Conservation (phyloP, 1,284 basidiomycete species). For the Apiotrichum montevideense region DNA sequence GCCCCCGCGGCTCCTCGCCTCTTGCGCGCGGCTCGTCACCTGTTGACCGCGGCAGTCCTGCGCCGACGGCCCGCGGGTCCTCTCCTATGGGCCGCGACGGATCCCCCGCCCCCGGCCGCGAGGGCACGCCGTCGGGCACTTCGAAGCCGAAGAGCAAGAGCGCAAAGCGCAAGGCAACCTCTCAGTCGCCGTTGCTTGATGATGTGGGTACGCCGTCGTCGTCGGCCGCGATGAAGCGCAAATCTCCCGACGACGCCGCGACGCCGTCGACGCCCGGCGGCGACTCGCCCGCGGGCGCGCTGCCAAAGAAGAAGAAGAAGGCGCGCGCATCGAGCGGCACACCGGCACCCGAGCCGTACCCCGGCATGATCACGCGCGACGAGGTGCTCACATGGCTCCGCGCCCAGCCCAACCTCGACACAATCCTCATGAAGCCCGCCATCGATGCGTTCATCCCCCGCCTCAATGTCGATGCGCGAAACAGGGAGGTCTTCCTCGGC, state of each 20-base stretch:
- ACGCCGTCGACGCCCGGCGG: not conserved
- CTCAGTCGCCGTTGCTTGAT: conserved; percentile 8
- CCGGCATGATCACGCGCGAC: conserved; percentile 31
- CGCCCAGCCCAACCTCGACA: conserved; percentile 10
- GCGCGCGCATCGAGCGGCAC: conserved; percentile 2
- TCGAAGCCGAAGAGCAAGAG: conserved; percentile 10
- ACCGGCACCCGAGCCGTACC: conserved; percentile 25
- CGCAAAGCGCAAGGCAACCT: conserved; percentile 17
- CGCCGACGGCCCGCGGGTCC: conserved; percentile 4
- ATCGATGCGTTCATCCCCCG: conserved; percentile 27
- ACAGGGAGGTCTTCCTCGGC: conserved; percentile 29
- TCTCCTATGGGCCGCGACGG: conserved; percentile 17
- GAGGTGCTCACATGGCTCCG: conserved; percentile 37
- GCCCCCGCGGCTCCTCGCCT: conserved; percentile 20
- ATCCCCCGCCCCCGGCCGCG: conserved; percentile 16
- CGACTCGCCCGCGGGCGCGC: conserved; percentile 5
- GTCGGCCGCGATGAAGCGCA: conserved; percentile 13
- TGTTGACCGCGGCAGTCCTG: conserved; percentile 12
- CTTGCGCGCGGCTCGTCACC: conserved; percentile 20
- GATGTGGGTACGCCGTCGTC: not conserved
- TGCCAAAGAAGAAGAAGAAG: conserved; percentile 47
- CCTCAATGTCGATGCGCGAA: conserved; percentile 18
- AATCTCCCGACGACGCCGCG: conserved; percentile 12
- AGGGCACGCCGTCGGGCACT: conserved; percentile 8
- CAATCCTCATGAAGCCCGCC: conserved; percentile 23